Evolutionary conservation across 305 asterid genomes (phyloP).

Genomic region (Fraxinus velutina): DNA sequence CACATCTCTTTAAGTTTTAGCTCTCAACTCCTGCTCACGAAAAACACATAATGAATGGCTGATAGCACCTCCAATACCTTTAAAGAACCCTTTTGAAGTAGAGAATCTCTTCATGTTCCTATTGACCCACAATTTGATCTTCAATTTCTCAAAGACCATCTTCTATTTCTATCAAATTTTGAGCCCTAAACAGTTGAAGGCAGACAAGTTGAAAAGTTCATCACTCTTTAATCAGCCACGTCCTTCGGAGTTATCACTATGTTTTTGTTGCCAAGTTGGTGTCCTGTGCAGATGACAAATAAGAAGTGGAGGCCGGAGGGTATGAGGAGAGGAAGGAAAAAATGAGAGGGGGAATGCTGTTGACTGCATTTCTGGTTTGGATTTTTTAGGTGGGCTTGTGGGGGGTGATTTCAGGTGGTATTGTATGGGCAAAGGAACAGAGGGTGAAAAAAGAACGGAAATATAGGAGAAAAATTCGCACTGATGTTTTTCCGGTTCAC

Average conservation of each 20-base stretch:
- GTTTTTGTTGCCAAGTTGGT: not conserved
- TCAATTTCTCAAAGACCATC: not conserved
- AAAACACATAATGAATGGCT: not conserved
- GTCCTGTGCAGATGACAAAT: not conserved
- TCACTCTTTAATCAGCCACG: not conserved
- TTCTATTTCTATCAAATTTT: not conserved
- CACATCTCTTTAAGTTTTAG: not conserved
- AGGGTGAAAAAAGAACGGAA: not conserved
- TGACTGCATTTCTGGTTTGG: not conserved
- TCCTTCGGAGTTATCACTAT: not conserved
- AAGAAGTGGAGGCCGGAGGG: not conserved
- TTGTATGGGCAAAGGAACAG: not conserved
- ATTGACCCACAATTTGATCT: not conserved
- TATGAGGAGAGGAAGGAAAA: not conserved
- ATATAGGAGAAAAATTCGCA: not conserved
- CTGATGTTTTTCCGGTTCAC: not conserved
- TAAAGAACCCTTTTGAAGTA: not conserved
- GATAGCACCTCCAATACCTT: not conserved
- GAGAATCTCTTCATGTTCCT: not conserved
- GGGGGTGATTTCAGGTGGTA: not conserved
- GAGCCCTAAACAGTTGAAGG: not conserved
- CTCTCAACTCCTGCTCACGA: not conserved
- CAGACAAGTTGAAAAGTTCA: not conserved
- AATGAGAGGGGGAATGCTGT: not conserved
- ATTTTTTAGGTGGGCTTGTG: not conserved